Conservation (phyloP, 805 yeast genomes). For the Geotrichum ghanense region DNA sequence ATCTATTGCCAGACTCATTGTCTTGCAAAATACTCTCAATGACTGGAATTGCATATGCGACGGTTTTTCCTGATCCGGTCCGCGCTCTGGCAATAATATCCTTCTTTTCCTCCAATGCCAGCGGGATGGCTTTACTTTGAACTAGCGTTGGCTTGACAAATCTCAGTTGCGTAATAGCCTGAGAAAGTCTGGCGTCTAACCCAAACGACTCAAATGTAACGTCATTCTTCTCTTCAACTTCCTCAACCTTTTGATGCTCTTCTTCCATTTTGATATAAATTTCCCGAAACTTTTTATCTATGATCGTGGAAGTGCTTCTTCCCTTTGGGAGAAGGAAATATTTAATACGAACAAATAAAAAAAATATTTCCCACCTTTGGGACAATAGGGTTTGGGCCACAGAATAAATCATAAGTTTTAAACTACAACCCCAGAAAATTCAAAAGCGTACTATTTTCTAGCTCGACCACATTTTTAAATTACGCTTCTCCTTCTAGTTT, state of each 20-base stretch:
- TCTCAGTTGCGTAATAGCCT: slow-evolving; percentile 73
- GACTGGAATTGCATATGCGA: slow-evolving; percentile 81
- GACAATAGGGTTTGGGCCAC: not conserved
- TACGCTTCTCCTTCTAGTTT: too few species aligned
- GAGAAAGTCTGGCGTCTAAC: slow-evolving; percentile 63
- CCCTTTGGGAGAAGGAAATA: too few species aligned
- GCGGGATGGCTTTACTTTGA: slow-evolving; percentile 83
- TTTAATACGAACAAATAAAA: too few species aligned
- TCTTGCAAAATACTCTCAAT: slow-evolving; percentile 58
- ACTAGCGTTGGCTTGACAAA: slow-evolving; percentile 81
- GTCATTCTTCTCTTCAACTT: slow-evolving; percentile 37
- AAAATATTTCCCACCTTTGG: not conserved
- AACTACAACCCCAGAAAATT: not conserved
- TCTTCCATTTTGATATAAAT: not conserved
- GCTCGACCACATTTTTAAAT: too few species aligned
- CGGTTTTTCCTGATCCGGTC: slow-evolving; percentile 94
- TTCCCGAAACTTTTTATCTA: not conserved
- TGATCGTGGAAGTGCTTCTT: too few species aligned
- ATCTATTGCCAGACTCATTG: slow-evolving; percentile 18
- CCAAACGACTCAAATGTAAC: slow-evolving; percentile 23
- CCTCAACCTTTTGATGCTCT: not conserved
- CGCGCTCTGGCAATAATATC: slow-evolving; percentile 90
- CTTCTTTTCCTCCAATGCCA: slow-evolving; percentile 76
- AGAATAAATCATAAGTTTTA: not conserved
- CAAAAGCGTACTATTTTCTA: too few species aligned